Conservation (phyloP, 768 basidiomycete species). For the Clathrus columnatus region DNA sequence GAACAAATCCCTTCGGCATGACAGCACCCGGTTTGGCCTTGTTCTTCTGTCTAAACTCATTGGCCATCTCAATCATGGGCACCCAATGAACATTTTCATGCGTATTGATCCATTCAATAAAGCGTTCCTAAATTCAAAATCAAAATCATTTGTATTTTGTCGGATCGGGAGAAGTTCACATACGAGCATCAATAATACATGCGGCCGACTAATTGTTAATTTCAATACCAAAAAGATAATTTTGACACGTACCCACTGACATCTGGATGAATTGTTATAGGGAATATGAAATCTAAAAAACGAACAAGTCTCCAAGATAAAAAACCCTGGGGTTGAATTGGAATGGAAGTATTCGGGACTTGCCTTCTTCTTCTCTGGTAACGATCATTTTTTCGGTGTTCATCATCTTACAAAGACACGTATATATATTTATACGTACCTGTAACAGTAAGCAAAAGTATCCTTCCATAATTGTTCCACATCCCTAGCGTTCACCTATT, state of each 20-base stretch:
- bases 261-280: conserved; percentile 73
- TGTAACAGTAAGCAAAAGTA: conserved; percentile 59
- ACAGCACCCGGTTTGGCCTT: conserved; percentile 38
- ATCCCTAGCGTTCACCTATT: conserved; percentile 52
- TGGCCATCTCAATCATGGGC: conserved; percentile 58
- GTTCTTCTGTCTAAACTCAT: conserved; percentile 48
- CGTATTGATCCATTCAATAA: conserved; percentile 67
- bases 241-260: conserved; percentile 49
- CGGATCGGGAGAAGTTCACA: conserved; percentile 14
- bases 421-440: conserved; percentile 23
- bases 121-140: conserved; percentile 40
- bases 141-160: not conserved
- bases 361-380: conserved; percentile 41
- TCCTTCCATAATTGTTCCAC: conserved; percentile 73
- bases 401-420: not conserved
- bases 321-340: too few species aligned
- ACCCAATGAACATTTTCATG: conserved; percentile 66
- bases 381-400: too few species aligned
- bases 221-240: not conserved
- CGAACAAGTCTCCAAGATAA: too few species aligned
- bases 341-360: too few species aligned
- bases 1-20: conserved; percentile 52
- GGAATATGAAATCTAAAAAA: conserved; percentile 48
- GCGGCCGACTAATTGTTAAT: conserved; percentile 38
- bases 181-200: conserved; percentile 68